Base-by-base conservation (phyloP, 1,139 yeast genomes). In the Suhomyces yuchorum region DNA sequence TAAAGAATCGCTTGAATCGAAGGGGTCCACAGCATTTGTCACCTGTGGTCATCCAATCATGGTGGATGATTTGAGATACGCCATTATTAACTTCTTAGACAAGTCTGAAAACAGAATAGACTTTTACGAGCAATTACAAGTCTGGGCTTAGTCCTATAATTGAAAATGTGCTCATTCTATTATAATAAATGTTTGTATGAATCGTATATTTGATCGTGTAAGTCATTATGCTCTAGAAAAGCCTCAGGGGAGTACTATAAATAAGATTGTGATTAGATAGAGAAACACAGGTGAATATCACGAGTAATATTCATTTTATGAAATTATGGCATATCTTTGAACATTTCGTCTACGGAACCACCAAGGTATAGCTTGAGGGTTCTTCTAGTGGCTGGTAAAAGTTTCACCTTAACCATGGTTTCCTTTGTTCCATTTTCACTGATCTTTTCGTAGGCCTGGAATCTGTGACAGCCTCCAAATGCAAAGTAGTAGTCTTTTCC, bases 381-480 rank as follows among this genome's bases (percentile, higher is more conserved):
- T 37, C 75, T 74, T 51, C 81, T 77, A 0, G 92, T 85, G 5
- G 88, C 85, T 0, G 92, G 92, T 32, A 85, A 63, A 8, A 86
- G 63, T 56, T 81, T 82, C 60, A 88, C 83, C 55, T 77, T 81
- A 3, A 86, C 92, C 68, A 77, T 56, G 1, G 75, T 69, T 35
- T 77, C 81, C 18, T 44, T 44, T 4, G 50, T 47, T 3, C 58
- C 62, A 2, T 55, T 54, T 19, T 50, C 43, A 12, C 56, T 57
- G 32, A 74, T 55, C 46, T 71, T 68, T 53, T 85, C 91, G 60
- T 86, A 86, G 0, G 92, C 92, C 61, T 87, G 95, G 56, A 87
- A 83, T 52, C 96, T 66, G 61, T 87, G 96, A 62, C 96, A 87
- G 0, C 95, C 95, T 8, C 95, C 95, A 65, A 87, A 85, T 2